Percentiles rank a stretch among this genome's conserved stretches.
phyloP scores from a whole-genome alignment of 2,329 filamentous ascomycete genomes.

The Incumbomyces lentus region DNA sequence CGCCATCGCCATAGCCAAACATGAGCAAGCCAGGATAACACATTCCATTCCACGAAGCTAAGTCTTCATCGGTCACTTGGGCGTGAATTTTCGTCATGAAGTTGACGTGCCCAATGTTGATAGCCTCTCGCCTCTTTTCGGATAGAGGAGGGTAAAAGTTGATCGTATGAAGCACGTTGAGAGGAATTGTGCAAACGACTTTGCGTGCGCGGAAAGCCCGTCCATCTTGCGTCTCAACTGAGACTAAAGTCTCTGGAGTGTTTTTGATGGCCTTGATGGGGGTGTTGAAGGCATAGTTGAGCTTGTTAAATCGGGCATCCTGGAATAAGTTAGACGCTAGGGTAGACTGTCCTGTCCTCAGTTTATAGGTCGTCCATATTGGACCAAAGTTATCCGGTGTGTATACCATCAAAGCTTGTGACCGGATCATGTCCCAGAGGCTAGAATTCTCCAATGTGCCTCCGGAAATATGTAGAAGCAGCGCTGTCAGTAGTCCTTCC shows the following conservation, averaged over 20 bases:
- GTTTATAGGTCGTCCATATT: conserved; percentile 23
- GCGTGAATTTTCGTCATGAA: conserved; percentile 20
- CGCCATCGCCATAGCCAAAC: conserved; percentile 17
- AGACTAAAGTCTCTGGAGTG: background rate
- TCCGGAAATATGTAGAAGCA: conserved; percentile 22
- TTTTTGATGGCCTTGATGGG: conserved; percentile 19
- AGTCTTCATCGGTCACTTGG: conserved; percentile 15
- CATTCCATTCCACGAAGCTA: conserved; percentile 12
- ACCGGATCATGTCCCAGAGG: conserved; percentile 19
- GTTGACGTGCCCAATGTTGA: conserved; percentile 14
- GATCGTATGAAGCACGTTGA: conserved; percentile 16
- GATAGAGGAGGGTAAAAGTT: conserved; percentile 17
- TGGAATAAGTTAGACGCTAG: conserved; percentile 23
- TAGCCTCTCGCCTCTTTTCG: conserved; percentile 14
- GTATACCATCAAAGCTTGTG: conserved; percentile 17
- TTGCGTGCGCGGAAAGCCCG: conserved; percentile 14
- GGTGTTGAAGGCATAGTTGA: conserved; percentile 23
- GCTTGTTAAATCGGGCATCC: conserved; percentile 18
- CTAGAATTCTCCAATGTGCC: conserved; percentile 20
- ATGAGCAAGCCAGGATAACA: conserved; percentile 22
- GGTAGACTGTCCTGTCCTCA: conserved; percentile 24
- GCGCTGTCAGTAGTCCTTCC: conserved; percentile 18
- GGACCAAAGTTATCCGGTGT: conserved; percentile 20
- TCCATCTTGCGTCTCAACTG: conserved; percentile 2
- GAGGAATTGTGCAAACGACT: conserved; percentile 23